These are phyloP conservation scores for Alopecurus myosuroides DNA, from an alignment of 176 grass and related monocot species.

Conservation along the genomic window DNA sequence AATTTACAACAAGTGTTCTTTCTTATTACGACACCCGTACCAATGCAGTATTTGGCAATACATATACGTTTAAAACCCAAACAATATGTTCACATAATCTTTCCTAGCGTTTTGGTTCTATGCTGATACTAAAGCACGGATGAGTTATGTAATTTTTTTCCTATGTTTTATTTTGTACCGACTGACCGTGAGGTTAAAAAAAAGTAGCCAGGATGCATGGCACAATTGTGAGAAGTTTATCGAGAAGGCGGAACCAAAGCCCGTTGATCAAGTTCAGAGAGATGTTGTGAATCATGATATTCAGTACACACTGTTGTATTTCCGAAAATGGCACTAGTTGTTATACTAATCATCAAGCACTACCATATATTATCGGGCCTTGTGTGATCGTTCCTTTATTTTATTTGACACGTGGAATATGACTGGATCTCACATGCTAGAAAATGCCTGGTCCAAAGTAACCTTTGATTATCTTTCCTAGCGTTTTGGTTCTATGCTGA, in stretches of 20 bases:
- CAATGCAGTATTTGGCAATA: no score
- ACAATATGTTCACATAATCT: neutral
- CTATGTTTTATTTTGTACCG: conserved; percentile 4
- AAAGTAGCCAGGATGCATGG: conserved; percentile 54
- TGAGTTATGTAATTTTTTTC: neutral
- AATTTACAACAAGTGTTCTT: no score
- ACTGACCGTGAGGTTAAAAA: neutral
- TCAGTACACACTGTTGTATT: no score
- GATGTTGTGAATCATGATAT: conserved; percentile 68
- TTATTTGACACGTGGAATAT: neutral
- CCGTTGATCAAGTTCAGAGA: conserved; percentile 59
- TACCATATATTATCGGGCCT: no score
- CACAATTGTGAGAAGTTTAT: conserved; percentile 88
- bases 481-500: neutral
- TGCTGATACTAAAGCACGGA: neutral
- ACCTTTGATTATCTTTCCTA: neutral
- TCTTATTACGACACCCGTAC: no score
- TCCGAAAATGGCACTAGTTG: no score
- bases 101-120: neutral
- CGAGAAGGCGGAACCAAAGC: conserved; percentile 49
- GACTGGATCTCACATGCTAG: neutral
- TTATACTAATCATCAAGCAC: no score
- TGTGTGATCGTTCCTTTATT: neutral
- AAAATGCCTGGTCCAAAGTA: neutral
- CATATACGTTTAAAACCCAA: no score